Conservation (phyloP, 768 basidiomycete genomes). For the Glaciozyma martinii region DNA sequence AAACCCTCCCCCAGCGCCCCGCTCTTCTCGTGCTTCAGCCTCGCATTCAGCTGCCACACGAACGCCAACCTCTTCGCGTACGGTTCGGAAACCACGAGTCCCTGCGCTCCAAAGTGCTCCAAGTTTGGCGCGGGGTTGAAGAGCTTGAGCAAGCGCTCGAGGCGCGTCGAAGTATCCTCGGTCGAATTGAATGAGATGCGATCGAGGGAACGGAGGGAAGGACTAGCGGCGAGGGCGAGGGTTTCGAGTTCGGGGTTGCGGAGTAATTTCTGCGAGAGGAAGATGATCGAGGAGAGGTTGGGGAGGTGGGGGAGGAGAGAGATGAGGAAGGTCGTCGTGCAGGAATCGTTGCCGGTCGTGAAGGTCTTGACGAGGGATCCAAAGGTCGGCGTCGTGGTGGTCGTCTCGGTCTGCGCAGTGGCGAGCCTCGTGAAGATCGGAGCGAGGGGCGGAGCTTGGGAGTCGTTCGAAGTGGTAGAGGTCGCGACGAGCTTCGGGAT, state of each 20-base stretch:
- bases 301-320: not conserved
- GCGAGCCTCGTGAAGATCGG: not conserved
- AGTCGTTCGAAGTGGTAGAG: not conserved
- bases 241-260: no score
- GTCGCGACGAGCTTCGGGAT: not conserved
- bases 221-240: no score
- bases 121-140: conserved; percentile 10
- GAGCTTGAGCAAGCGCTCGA: not conserved
- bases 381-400: not conserved
- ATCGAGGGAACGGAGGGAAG: no score
- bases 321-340: not conserved
- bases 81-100: conserved; percentile 5
- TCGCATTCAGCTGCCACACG: conserved; percentile 7
- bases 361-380: not conserved
- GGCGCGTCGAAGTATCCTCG: no score
- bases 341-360: not conserved
- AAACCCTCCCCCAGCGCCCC: conserved; percentile 5
- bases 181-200: no score
- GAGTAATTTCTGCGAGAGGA: not conserved
- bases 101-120: conserved; percentile 3
- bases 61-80: conserved; percentile 5
- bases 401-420: not conserved
- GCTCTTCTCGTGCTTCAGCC: conserved; percentile 1
- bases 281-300: not conserved
- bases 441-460: not conserved